A percentile compares a stretch with the other conserved stretches of the same genome.
These are phyloP conservation scores for Diplotaxis tenuifolia DNA, from an alignment of 345 rosid genomes.

Conservation along the genomic window DNA sequence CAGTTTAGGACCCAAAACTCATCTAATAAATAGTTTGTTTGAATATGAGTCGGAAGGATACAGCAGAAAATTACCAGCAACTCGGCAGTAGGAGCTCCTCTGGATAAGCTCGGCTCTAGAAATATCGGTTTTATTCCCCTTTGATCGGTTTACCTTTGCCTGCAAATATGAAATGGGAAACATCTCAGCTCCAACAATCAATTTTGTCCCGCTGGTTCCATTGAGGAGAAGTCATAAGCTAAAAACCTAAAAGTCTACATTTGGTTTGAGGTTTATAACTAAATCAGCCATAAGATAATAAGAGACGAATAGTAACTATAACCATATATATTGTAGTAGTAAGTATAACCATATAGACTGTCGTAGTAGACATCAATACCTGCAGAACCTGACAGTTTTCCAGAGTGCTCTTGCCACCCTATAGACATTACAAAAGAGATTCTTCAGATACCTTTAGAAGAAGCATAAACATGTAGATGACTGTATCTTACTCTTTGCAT, in stretches of 20 bases:
- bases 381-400: slow-evolving; percentile 96
- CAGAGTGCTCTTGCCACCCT: slow-evolving; percentile 97
- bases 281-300: too few species aligned
- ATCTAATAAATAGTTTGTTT: not conserved
- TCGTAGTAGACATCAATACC: too few species aligned
- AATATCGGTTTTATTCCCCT: slow-evolving; percentile 79
- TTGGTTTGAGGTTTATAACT: not conserved
- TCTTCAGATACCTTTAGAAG: slow-evolving; percentile 4
- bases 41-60: not conserved
- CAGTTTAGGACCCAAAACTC: not conserved
- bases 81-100: slow-evolving; percentile 86
- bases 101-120: slow-evolving; percentile 81
- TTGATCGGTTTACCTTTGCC: slow-evolving; percentile 88
- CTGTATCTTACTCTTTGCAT: not conserved
- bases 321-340: too few species aligned
- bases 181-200: not conserved
- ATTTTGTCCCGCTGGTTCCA: not conserved
- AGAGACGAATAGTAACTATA: not conserved
- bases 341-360: not conserved
- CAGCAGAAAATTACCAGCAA: slow-evolving; percentile 59
- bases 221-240: not conserved
- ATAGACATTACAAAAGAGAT: not conserved
- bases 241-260: not conserved
- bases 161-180: slow-evolving; percentile 23
- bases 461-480: not conserved